phyloP scores from a whole-genome alignment of 1,284 basidiomycete genomes.

The Apiotrichum laibachii region DNA sequence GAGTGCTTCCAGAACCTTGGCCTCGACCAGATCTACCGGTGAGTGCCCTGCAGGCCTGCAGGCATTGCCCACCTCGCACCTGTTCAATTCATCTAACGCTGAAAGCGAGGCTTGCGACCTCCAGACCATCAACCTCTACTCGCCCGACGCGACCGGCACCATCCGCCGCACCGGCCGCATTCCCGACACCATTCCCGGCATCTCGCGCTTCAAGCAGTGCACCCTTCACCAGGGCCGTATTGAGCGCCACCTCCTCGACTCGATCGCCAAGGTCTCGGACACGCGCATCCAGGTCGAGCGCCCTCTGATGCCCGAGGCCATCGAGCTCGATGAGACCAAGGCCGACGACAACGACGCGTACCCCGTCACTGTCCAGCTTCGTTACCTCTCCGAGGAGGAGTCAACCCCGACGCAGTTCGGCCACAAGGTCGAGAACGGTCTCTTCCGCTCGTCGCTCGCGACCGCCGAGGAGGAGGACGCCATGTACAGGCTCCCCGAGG shows the following conservation, averaged over 20 bases:
- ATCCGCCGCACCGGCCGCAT: conserved; percentile 17
- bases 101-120: conserved; percentile 13
- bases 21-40: conserved; percentile 12
- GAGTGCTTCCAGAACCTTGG: conserved; percentile 16
- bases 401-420: conserved; percentile 14
- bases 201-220: conserved; percentile 15
- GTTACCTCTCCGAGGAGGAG: conserved; percentile 18
- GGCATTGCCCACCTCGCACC: too few relatives aligned
- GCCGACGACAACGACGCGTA: conserved; percentile 17
- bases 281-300: conserved; percentile 16
- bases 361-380: conserved; percentile 15
- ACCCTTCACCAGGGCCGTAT: conserved; percentile 19
- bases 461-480: conserved; percentile 17
- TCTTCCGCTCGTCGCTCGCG: conserved; percentile 14
- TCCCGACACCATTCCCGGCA: conserved; percentile 16
- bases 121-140: conserved; percentile 14
- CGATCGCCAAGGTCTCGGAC: conserved; percentile 15
- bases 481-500: conserved; percentile 14
- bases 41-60: conserved; percentile 1
- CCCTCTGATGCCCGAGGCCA: conserved; percentile 17
- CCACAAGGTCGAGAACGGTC: conserved; percentile 17
- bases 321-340: conserved; percentile 13
- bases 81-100: not conserved
- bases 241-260: conserved; percentile 20
- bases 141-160: conserved; percentile 15